Evolutionary conservation across 1,139 yeast species (phyloP), one percentile per base, ranked within the genome.

Genomic region (Saccharomycopsis crataegensis): DNA sequence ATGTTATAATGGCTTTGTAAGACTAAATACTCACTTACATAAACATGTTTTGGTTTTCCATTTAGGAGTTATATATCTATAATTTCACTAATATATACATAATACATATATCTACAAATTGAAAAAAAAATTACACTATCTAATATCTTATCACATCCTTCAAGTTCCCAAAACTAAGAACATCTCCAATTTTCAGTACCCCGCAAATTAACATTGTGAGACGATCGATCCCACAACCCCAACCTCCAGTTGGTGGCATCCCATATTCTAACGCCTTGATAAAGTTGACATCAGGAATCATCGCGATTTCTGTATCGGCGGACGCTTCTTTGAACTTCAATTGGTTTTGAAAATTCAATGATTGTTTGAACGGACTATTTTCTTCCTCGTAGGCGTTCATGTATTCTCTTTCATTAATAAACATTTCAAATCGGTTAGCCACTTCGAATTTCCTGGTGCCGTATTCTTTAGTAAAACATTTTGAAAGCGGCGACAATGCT

Each of bases 371-470:
- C 0, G 99, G 99, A 46, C 85, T 80, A 66, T 94, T 94, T 65
- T 93, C 98, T 68, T 94, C 99, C 62, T 93, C 99, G 65, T 94
- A 94, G 0, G 99, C 96, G 67, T 94, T 94, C 43, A 85, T 86
- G 61, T 84, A 85, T 67, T 94, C 99, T 60, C 79, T 77, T 0
- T 94, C 91, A 49, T 77, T 70, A 55, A 93, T 83, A 63, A 88
- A 90, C 48, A 93, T 68, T 68, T 94, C 99, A 65, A 91, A 93
- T 48, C 99, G 70, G 36, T 77, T 72, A 0, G 94, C 84, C 1
- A 85, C 69, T 3, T 69, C 73, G 52, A 74, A 73, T 0, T 62
- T 65, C 53, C 74, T 62, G 1, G 60, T 61, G 22, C 38, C 56
- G 36, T 50, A 22, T 0, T 57, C 61, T 1, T 58, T 44, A 5